Conservation (phyloP, 2,329 filamentous ascomycete species). For the Geosmithia flava region DNA sequence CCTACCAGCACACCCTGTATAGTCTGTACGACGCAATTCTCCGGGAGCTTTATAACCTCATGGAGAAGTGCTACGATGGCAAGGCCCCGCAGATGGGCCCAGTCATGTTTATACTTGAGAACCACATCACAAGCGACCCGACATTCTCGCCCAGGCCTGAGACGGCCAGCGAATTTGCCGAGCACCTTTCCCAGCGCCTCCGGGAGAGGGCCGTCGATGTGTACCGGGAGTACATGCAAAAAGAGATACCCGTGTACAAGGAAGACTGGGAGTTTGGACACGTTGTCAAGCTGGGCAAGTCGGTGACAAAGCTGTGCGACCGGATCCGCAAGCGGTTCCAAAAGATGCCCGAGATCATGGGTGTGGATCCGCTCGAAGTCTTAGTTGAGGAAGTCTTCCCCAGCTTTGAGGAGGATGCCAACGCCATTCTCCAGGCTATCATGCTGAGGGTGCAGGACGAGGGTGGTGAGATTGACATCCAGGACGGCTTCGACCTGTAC, state of each 20-base stretch:
- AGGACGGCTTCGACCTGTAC: slow-evolving; percentile 93
- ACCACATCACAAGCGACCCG: slow-evolving; percentile 69
- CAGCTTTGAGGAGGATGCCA: slow-evolving; percentile 78
- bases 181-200: slow-evolving; percentile 60
- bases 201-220: slow-evolving; percentile 63
- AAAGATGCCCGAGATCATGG: slow-evolving; percentile 79
- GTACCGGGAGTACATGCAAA: slow-evolving; percentile 68
- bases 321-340: slow-evolving; percentile 87
- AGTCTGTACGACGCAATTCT: slow-evolving; percentile 71
- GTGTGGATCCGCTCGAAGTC: slow-evolving; percentile 51
- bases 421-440: slow-evolving; percentile 73
- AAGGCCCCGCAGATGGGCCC: slow-evolving; percentile 73
- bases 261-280: slow-evolving; percentile 85
- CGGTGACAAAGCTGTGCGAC: slow-evolving; percentile 73
- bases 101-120: slow-evolving; percentile 68
- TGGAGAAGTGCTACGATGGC: slow-evolving; percentile 80
- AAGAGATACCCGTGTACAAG: slow-evolving; percentile 66
- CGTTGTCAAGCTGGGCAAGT: slow-evolving; percentile 78
- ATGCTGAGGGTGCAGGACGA: slow-evolving; percentile 58
- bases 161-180: slow-evolving; percentile 59
- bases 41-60: slow-evolving; percentile 75
- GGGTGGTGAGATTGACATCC: slow-evolving; percentile 65
- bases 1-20: slow-evolving; percentile 64
- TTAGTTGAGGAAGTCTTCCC: slow-evolving; percentile 78
- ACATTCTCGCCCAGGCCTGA: slow-evolving; percentile 60